Evolutionary conservation across 2,329 filamentous ascomycete species (phyloP), one percentile per base, ranked within the genome.

Genomic region (Teratosphaeria pseudoeucalypti): DNA sequence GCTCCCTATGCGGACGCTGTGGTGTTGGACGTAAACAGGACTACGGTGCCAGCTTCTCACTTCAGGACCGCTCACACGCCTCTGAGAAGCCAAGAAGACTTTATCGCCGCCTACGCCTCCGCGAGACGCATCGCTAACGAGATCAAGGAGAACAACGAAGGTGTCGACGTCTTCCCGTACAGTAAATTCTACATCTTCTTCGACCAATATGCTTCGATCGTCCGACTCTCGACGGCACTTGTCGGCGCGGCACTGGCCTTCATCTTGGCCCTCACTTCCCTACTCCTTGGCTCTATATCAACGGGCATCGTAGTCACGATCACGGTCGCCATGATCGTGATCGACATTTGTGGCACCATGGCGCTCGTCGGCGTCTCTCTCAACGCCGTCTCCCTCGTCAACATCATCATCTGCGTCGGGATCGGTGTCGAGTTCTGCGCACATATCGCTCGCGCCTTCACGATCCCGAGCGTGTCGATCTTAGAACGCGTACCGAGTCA

Each of bases 171-270:
- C 2, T 99, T 99, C 80, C 90, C 94, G 0, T 99, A 99, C 77
- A 95, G 90, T 66, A 87, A 96, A 62, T 96, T 96, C 73, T 99
- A 99, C 78, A 92, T 99, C 72, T 99, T 97, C 82, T 99, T 99
- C 72, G 94, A 99, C 72, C 94, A 97, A 72, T 99, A 99, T 71
- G 82, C 90, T 6, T 84, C 83, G 60, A 97, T 99, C 62, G 85
- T 95, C 23, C 81, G 82, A 11, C 81, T 97, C 3, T 92, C 92
- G 0, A 87, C 82, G 0, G 84, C 87, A 0, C 83, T 99, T 1
- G 82, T 99, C 34, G 87, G 88, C 49, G 88, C 89, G 3, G 92
- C 91, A 0, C 79, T 97, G 14, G 89, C 82, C 29, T 89, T 96
- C 64, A 95, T 97, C 61, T 87, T 96, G 60, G 71, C 88, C 61